Evolutionary conservation across 1,284 basidiomycete species (phyloP).

Genomic region (Porogramme epimiltina): DNA sequence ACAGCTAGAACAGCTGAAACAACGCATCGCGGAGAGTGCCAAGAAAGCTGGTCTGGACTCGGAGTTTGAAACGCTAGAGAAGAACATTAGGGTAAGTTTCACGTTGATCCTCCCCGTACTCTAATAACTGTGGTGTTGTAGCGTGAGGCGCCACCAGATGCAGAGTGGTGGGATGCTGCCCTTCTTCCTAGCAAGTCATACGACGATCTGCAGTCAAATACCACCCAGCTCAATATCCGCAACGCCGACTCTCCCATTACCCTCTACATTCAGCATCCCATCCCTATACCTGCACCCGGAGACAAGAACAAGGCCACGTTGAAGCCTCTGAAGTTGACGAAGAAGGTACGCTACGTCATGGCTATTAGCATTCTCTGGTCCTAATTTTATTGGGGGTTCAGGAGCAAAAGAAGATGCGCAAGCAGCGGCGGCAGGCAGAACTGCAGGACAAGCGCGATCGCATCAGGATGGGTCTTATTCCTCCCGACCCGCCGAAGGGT

Average conservation of each 20-base stretch:
- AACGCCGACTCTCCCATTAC: slow-evolving; percentile 80
- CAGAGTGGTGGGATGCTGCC: slow-evolving; percentile 97
- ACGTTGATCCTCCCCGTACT: neutral
- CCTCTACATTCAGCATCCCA: slow-evolving; percentile 95
- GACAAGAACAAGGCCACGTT: slow-evolving; percentile 79
- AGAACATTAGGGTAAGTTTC: slow-evolving; percentile 72
- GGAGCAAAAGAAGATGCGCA: slow-evolving; percentile 97
- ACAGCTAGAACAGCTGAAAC: slow-evolving; percentile 90
- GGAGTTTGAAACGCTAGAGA: slow-evolving; percentile 90
- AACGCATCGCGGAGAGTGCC: slow-evolving; percentile 89
- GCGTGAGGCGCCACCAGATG: slow-evolving; percentile 83
- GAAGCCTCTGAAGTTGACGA: slow-evolving; percentile 89
- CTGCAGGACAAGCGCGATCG: slow-evolving; percentile 95
- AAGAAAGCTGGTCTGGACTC: slow-evolving; percentile 91
- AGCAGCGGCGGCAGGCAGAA: slow-evolving; percentile 86
- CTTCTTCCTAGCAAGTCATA: slow-evolving; percentile 84
- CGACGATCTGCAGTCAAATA: slow-evolving; percentile 65
- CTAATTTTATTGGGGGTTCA: slow-evolving; percentile 29
- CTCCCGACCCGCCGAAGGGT: slow-evolving; percentile 96
- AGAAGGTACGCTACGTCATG: slow-evolving; percentile 63
- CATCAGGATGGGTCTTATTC: slow-evolving; percentile 93
- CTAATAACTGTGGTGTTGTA: slow-evolving; percentile 31
- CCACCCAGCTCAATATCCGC: slow-evolving; percentile 62
- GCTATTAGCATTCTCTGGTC: neutral
- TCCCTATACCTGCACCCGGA: slow-evolving; percentile 89